phyloP scores from a whole-genome alignment of 805 yeast genomes.

The Barnettozyma sp. region DNA sequence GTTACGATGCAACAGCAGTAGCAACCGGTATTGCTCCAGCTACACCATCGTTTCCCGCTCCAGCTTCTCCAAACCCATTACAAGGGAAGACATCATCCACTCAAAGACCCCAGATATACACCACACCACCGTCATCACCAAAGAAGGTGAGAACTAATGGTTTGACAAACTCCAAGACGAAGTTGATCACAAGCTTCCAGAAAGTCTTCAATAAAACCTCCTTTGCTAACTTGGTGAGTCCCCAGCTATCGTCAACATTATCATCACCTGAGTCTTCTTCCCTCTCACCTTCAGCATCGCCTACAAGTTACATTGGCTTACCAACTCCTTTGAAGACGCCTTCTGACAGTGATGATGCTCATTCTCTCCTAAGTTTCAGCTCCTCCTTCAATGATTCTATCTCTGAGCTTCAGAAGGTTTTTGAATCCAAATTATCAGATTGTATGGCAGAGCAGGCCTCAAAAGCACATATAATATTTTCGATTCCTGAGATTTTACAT shows the following conservation, averaged over 20 bases:
- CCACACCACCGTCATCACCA: slow-evolving; percentile 18
- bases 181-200: slow-evolving; percentile 20
- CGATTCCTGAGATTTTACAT: slow-evolving; percentile 68
- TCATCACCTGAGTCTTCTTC: not conserved
- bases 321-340: slow-evolving; percentile 5
- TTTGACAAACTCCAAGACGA: slow-evolving; percentile 10
- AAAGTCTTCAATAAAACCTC: slow-evolving; percentile 15
- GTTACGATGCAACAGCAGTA: slow-evolving; percentile 15
- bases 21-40: too few relatives aligned
- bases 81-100: slow-evolving; percentile 17
- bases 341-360: not conserved
- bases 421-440: slow-evolving; percentile 11
- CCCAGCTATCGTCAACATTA: too few relatives aligned
- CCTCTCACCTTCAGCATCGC: too few relatives aligned
- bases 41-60: too few relatives aligned
- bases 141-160: slow-evolving; percentile 12
- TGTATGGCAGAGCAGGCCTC: not conserved
- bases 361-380: slow-evolving; percentile 4
- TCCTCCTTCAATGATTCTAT: slow-evolving; percentile 3
- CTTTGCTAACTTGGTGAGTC: not conserved
- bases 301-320: too few relatives aligned
- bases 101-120: slow-evolving; percentile 9
- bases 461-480: slow-evolving; percentile 40
- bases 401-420: slow-evolving; percentile 8
- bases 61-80: too few relatives aligned